Conservation (phyloP, 257 asterid genomes). For the Rubia yunnanensis region DNA sequence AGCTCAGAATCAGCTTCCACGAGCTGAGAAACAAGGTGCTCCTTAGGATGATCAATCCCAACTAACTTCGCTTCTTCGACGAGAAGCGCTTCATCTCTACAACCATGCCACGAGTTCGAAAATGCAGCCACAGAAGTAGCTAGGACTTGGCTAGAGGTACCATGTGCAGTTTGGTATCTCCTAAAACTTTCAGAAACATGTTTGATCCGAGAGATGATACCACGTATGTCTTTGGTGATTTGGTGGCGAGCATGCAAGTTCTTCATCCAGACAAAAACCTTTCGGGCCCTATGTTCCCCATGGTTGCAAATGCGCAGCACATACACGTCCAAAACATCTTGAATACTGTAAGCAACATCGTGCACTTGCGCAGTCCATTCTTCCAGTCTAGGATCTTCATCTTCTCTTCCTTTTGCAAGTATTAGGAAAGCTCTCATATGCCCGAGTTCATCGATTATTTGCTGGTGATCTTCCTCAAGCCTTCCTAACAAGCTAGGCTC, state of each 20-base stretch:
- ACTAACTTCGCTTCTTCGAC: neutral
- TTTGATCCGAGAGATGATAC: neutral
- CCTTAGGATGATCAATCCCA: neutral
- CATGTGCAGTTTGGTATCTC: neutral
- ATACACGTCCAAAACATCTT: neutral
- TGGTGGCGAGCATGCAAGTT: neutral
- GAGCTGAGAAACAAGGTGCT: neutral
- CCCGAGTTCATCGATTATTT: neutral
- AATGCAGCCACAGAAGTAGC: neutral
- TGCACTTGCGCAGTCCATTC: constrained; percentile 3
- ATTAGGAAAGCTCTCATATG: neutral
- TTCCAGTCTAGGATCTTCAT: neutral
- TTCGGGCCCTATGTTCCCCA: neutral
- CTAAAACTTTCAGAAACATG: neutral
- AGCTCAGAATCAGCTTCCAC: neutral
- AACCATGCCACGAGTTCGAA: neutral
- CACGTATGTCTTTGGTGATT: neutral
- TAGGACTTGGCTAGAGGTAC: neutral
- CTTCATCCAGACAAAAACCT: neutral
- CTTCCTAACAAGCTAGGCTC: constrained; percentile 1
- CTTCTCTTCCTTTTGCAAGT: neutral
- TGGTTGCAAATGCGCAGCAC: neutral
- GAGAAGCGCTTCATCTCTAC: neutral
- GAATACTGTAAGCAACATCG: neutral
- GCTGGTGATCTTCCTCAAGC: neutral